These are phyloP conservation scores for Scytalidium lignicola DNA, from an alignment of 2,329 filamentous ascomycete genomes.

Conservation along the genomic window DNA sequence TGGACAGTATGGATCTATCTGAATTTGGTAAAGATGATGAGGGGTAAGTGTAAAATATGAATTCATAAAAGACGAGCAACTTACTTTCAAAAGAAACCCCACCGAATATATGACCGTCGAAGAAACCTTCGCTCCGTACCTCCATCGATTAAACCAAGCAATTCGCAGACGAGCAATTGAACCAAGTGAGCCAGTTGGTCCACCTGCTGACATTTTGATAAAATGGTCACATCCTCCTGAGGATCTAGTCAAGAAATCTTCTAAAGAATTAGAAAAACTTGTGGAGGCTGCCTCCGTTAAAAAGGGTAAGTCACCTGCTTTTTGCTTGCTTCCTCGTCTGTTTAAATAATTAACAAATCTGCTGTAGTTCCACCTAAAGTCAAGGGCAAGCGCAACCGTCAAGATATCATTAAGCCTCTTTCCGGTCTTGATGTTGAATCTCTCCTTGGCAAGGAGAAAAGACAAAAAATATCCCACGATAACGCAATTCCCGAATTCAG, in stretches of 20 bases:
- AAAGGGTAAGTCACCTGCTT: slow-evolving; percentile 58
- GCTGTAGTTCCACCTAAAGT: slow-evolving; percentile 67
- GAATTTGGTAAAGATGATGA: slow-evolving; percentile 67
- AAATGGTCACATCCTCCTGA: slow-evolving; percentile 70
- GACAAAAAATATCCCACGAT: slow-evolving; percentile 50
- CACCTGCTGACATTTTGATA: slow-evolving; percentile 58
- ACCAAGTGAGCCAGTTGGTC: slow-evolving; percentile 58
- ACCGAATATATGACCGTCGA: slow-evolving; percentile 72
- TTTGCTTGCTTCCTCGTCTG: neutral
- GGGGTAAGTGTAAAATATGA: slow-evolving; percentile 44
- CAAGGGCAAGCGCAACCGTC: slow-evolving; percentile 62
- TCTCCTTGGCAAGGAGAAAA: slow-evolving; percentile 60
- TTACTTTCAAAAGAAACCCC: slow-evolving; percentile 34
- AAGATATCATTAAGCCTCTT: slow-evolving; percentile 70
- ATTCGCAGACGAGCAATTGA: slow-evolving; percentile 78
- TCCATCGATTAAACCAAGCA: slow-evolving; percentile 87
- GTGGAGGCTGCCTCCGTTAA: slow-evolving; percentile 73
- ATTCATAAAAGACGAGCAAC: slow-evolving; percentile 7
- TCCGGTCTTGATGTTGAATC: slow-evolving; percentile 85
- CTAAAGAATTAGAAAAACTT: slow-evolving; percentile 55
- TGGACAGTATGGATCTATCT: slow-evolving; percentile 88
- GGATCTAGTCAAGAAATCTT: slow-evolving; percentile 55
- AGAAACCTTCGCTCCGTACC: slow-evolving; percentile 74
- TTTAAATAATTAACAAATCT: slow-evolving; percentile 13
- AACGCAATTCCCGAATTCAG: slow-evolving; percentile 93